Evolutionary conservation across 139 green algal species (phyloP).

Genomic region (Asterochloris erici): DNA sequence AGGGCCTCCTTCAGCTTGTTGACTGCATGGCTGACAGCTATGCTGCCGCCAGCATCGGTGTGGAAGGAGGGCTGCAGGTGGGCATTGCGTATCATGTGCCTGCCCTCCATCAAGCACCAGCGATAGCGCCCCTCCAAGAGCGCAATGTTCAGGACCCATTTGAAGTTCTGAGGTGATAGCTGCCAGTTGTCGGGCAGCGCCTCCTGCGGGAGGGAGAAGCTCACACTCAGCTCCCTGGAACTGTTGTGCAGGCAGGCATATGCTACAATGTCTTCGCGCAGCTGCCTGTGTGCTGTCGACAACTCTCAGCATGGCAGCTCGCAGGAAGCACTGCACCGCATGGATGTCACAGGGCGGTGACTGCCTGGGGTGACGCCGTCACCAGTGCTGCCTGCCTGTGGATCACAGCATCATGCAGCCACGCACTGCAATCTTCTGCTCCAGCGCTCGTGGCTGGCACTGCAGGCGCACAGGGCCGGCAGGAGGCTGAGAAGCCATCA

Average conservation of each 20-base stretch:
- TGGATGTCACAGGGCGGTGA: too few relatives aligned
- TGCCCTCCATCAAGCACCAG: not conserved
- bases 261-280: too few relatives aligned
- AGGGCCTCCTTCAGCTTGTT: constrained; percentile 13
- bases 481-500: not conserved
- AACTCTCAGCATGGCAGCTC: too few relatives aligned
- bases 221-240: not conserved
- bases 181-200: not conserved
- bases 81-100: too few relatives aligned
- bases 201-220: not conserved
- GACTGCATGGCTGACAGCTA: constrained; percentile 1
- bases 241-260: too few relatives aligned
- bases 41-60: not conserved
- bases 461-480: not conserved
- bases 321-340: too few relatives aligned
- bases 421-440: not conserved
- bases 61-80: not conserved
- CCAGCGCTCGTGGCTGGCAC: not conserved
- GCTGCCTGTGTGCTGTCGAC: too few relatives aligned
- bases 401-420: not conserved
- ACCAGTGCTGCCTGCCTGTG: not conserved
- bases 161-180: not conserved
- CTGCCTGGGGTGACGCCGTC: too few relatives aligned
- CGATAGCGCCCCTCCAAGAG: not conserved
- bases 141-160: constrained; percentile 1